Conservation (phyloP, 2,329 filamentous ascomycete genomes). For the Fusarium agapanthi region DNA sequence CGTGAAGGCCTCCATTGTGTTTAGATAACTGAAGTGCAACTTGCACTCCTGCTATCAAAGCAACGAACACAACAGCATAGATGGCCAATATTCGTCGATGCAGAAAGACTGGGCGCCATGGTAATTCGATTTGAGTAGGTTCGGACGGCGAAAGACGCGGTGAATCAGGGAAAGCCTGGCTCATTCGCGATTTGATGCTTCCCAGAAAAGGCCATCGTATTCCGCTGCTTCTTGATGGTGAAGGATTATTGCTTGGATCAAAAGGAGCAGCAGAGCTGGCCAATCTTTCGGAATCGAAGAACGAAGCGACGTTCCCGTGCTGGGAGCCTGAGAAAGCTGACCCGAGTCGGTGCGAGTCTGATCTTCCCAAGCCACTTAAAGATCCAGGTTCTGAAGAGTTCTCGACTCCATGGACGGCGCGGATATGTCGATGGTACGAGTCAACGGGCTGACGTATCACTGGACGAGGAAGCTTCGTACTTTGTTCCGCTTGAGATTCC, state of each 20-base stretch:
- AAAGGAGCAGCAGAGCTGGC: constrained; percentile 33
- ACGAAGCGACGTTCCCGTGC: constrained; percentile 34
- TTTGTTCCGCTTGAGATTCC: constrained; percentile 30
- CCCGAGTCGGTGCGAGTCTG: constrained; percentile 19
- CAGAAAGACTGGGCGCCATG: constrained; percentile 50
- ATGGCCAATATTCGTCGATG: constrained; percentile 43
- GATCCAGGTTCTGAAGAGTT: constrained; percentile 7
- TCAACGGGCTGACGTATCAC: constrained; percentile 37
- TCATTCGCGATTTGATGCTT: constrained; percentile 35
- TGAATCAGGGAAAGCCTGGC: constrained; percentile 25
- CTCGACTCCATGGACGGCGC: constrained; percentile 37
- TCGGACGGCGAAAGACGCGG: constrained; percentile 21
- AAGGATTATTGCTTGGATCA: constrained; percentile 11
- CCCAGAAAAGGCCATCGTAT: constrained; percentile 42
- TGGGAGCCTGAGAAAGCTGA: constrained; percentile 6
- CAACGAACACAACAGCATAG: constrained; percentile 44
- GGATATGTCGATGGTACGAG: constrained; percentile 41
- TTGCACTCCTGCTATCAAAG: constrained; percentile 44
- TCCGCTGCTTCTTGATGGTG: constrained; percentile 5
- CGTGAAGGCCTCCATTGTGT: constrained; percentile 43
- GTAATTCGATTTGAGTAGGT: constrained; percentile 42
- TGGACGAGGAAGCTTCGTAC: constrained; percentile 28
- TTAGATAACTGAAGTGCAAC: constrained; percentile 45
- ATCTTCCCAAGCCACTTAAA: constrained; percentile 7
- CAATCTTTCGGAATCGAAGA: constrained; percentile 41